These are phyloP conservation scores for Neurospora hispaniola DNA, from an alignment of 495 filamentous ascomycete genomes.

Conservation along the genomic window DNA sequence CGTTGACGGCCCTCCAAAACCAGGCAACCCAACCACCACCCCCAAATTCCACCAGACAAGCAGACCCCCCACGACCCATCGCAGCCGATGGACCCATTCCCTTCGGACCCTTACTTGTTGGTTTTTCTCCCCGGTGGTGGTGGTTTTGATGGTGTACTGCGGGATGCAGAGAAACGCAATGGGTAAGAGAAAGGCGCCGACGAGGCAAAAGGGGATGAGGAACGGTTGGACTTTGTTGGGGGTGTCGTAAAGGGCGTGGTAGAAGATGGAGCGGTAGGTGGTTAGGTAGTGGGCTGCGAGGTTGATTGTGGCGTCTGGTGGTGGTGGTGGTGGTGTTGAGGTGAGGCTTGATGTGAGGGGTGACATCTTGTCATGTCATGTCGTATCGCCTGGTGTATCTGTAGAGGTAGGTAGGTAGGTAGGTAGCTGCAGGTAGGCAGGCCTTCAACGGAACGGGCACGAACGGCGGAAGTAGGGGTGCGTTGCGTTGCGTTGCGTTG, in stretches of 20 bases:
- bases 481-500: too few relatives aligned
- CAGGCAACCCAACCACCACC: constrained; percentile 21
- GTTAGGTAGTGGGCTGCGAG: constrained; percentile 3
- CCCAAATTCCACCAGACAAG: constrained; percentile 28
- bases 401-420: too few relatives aligned
- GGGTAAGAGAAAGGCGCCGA: constrained; percentile 39
- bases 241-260: constrained; percentile 10
- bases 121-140: too few relatives aligned
- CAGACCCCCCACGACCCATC: constrained; percentile 48
- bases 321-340: not conserved
- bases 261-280: constrained; percentile 9
- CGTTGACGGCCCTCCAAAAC: not conserved
- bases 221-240: constrained; percentile 36
- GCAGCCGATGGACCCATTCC: constrained; percentile 33
- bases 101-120: constrained; percentile 17
- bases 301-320: not conserved
- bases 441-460: too few relatives aligned
- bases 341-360: too few relatives aligned
- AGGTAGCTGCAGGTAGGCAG: too few relatives aligned
- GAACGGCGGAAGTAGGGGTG: too few relatives aligned
- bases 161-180: constrained; percentile 50
- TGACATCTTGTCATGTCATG: too few relatives aligned
- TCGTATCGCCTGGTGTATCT: too few relatives aligned
- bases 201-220: constrained; percentile 42
- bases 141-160: constrained; percentile 17